These are phyloP conservation scores for Vanrija sp. DNA, from an alignment of 1,284 basidiomycete species.

Conservation along the genomic window DNA sequence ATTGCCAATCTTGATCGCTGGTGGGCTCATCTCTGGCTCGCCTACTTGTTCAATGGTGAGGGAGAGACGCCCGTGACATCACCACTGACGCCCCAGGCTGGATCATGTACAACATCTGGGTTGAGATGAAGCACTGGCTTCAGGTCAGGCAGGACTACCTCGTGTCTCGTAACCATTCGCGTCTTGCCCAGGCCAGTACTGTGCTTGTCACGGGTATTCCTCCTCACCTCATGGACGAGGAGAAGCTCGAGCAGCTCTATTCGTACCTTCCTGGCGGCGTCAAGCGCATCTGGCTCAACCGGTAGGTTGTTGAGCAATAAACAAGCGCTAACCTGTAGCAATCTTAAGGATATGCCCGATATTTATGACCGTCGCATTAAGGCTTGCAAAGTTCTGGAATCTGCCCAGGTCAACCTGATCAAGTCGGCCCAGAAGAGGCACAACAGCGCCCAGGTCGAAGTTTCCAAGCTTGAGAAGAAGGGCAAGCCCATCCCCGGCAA, in stretches of 20 bases:
- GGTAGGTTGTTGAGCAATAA: conserved; percentile 51
- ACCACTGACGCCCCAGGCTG: conserved; percentile 53
- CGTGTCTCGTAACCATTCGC: conserved; percentile 60
- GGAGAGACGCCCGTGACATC: background rate
- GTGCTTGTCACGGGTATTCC: conserved; percentile 73
- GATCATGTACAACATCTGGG: conserved; percentile 65
- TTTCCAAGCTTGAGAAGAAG: conserved; percentile 34
- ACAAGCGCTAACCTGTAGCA: conserved; percentile 37
- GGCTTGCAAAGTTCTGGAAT: conserved; percentile 61
- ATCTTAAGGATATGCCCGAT: conserved; percentile 61
- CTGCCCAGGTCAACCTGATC: conserved; percentile 60
- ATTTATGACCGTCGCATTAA: conserved; percentile 59
- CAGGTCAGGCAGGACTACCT: conserved; percentile 67
- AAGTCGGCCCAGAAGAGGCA: conserved; percentile 55
- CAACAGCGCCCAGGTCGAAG: conserved; percentile 35
- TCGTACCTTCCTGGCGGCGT: conserved; percentile 71
- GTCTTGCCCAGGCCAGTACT: conserved; percentile 66
- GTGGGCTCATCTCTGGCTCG: conserved; percentile 52
- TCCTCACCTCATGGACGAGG: conserved; percentile 59
- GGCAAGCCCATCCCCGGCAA: conserved; percentile 33
- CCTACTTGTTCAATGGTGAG: conserved; percentile 52
- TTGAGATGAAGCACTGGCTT: conserved; percentile 64
- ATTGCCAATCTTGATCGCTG: conserved; percentile 44
- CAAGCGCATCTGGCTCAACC: conserved; percentile 70
- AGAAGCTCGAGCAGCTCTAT: conserved; percentile 61